Conservation (phyloP, 805 yeast species). For the Spathaspora hagerdaliae region DNA sequence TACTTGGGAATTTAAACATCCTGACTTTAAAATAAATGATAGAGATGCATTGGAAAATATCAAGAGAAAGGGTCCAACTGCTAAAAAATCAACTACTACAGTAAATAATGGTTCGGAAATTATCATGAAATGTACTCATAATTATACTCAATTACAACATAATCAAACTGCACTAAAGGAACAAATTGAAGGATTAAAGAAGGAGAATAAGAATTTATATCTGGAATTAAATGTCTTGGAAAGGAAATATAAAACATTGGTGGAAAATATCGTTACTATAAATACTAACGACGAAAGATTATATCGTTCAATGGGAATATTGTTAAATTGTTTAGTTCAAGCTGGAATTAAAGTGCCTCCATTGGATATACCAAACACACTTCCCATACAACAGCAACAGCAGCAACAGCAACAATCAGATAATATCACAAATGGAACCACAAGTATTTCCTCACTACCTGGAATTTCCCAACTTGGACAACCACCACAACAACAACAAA, state of each 20-base stretch:
- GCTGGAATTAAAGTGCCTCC: constrained; percentile 69
- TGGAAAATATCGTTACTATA: constrained; percentile 56
- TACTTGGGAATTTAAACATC: constrained; percentile 95
- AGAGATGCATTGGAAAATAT: constrained; percentile 80
- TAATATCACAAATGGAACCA: not conserved
- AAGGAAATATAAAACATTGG: constrained; percentile 58
- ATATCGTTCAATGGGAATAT: constrained; percentile 45
- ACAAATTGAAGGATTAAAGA: constrained; percentile 29
- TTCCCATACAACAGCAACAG: constrained; percentile 15
- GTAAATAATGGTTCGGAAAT: not conserved
- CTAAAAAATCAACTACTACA: constrained; percentile 33
- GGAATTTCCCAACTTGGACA: not conserved
- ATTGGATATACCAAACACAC: constrained; percentile 45
- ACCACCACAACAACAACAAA: not conserved
- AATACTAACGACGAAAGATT: constrained; percentile 56
- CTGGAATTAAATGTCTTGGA: constrained; percentile 39
- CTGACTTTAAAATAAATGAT: constrained; percentile 75
- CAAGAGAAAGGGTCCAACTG: constrained; percentile 71
- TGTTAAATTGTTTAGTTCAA: constrained; percentile 47
- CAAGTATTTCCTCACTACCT: not conserved
- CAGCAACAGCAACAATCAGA: not conserved
- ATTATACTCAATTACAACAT: constrained; percentile 9
- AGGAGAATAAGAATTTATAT: constrained; percentile 27
- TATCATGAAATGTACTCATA: constrained; percentile 1
- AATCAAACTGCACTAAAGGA: constrained; percentile 19